Conservation (phyloP, 192 early-diverging fungal genomes). For the Dissophora ornata region DNA sequence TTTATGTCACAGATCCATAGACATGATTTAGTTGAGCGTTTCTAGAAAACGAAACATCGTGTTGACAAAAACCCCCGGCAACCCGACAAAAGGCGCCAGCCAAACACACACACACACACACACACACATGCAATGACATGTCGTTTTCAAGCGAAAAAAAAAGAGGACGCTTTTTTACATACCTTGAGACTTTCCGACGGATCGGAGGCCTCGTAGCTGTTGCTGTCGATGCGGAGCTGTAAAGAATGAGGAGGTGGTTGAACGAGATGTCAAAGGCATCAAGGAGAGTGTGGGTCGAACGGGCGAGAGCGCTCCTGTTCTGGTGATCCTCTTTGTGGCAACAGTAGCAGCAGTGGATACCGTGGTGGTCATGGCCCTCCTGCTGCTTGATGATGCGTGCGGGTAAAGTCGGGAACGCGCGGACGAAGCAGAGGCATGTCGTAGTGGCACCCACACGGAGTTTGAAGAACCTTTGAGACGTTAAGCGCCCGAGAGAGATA, state of each 20-base stretch:
- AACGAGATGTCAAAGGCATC: background rate
- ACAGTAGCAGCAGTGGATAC: too few relatives aligned
- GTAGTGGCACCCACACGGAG: background rate
- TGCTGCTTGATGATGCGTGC: background rate
- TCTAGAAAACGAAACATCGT: background rate
- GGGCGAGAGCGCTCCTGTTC: too few relatives aligned
- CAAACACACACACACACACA: too few relatives aligned
- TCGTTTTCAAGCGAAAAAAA: constrained; percentile 6
- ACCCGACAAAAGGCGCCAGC: constrained; percentile 8
- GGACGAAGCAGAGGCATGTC: background rate
- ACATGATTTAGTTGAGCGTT: background rate
- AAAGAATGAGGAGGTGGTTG: background rate
- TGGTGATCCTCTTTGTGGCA: too few relatives aligned
- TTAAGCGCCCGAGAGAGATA: too few relatives aligned
- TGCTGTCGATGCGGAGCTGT: background rate
- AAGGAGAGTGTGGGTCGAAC: background rate
- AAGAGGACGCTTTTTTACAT: background rate
- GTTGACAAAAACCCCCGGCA: background rate
- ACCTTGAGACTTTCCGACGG: constrained; percentile 59
- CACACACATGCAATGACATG: too few relatives aligned
- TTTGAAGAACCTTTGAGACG: constrained; percentile 9
- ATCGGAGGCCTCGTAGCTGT: constrained; percentile 41
- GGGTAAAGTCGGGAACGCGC: background rate
- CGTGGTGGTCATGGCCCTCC: too few relatives aligned
- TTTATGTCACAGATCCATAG: background rate